A percentile compares a stretch with the other conserved stretches of the same genome.
Evolutionary conservation across 306 rosid genomes (phyloP).

Genomic region (Cyamopsis tetragonoloba): DNA sequence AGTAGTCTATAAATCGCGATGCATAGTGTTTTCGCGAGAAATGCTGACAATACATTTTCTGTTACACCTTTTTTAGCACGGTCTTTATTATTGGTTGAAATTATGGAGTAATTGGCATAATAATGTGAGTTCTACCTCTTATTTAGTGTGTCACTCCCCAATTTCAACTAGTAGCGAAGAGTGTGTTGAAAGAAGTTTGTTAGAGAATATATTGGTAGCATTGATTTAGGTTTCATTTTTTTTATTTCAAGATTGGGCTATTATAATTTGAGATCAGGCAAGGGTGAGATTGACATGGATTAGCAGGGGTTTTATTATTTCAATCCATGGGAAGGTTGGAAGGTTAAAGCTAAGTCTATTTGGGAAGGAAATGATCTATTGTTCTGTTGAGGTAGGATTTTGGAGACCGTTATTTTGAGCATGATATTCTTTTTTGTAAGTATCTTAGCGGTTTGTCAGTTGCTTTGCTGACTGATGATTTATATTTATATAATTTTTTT

Average conservation of each 20-base stretch:
- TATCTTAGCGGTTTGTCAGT: slow-evolving; percentile 2
- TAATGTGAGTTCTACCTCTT: too few species aligned
- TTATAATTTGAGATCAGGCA: slow-evolving; percentile 11
- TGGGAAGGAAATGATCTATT: slow-evolving; percentile 10
- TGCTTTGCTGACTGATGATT: slow-evolving; percentile 2
- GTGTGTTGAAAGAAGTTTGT: too few species aligned
- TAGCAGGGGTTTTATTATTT: slow-evolving; percentile 18
- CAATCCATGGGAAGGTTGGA: slow-evolving; percentile 3
- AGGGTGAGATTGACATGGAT: slow-evolving; percentile 15
- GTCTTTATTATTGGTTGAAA: too few species aligned
- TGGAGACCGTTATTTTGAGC: slow-evolving; percentile 21
- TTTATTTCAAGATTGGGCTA: not conserved
- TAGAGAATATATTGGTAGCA: too few species aligned
- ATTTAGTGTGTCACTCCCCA: too few species aligned
- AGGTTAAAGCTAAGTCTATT: not conserved
- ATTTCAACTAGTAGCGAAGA: too few species aligned
- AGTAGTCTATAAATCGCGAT: not conserved
- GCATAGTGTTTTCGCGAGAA: too few species aligned
- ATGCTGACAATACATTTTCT: too few species aligned
- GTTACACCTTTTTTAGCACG: too few species aligned
- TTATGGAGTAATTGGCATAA: too few species aligned
- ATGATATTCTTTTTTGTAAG: slow-evolving; percentile 33
- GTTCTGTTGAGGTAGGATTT: slow-evolving; percentile 19
- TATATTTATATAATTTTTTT: not conserved
- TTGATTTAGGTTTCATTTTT: slow-evolving; percentile 20